These are phyloP conservation scores for Annulohypoxylon truncatum DNA, from an alignment of 2,329 filamentous ascomycete species.

Conservation along the genomic window DNA sequence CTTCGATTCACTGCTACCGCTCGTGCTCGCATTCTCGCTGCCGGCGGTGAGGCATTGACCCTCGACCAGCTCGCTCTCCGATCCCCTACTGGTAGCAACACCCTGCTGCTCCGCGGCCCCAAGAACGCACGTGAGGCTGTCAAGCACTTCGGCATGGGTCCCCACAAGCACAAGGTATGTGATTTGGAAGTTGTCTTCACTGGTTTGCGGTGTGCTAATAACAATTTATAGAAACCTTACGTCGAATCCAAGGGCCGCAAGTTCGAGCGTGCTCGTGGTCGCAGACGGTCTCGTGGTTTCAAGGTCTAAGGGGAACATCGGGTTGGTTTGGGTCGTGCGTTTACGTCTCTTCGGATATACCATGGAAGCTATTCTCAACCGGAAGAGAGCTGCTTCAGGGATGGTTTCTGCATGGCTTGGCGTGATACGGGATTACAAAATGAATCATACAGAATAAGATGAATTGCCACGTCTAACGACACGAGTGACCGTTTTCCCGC, in stretches of 20 bases:
- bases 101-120: conserved; percentile 93
- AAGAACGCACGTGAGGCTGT: conserved; percentile 98
- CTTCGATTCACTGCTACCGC: conserved; percentile 97
- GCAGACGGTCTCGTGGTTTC: conserved; percentile 98
- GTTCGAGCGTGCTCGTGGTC: conserved; percentile 99
- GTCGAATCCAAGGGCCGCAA: conserved; percentile 99
- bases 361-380: conserved; percentile 44
- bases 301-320: conserved; percentile 85
- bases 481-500: conserved; percentile 10
- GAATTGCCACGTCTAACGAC: conserved; percentile 46
- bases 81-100: conserved; percentile 96
- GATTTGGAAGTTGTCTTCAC: too few relatives aligned
- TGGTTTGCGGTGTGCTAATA: conserved; percentile 16
- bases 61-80: conserved; percentile 97
- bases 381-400: conserved; percentile 49
- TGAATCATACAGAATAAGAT: conserved; percentile 51
- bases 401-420: conserved; percentile 56
- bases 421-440: conserved; percentile 61
- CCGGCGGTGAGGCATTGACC: conserved; percentile 94
- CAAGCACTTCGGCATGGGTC: conserved; percentile 99
- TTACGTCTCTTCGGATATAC: conserved; percentile 49
- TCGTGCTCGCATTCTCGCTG: conserved; percentile 90
- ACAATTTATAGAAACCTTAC: conserved; percentile 81
- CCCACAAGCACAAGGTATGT: conserved; percentile 94
- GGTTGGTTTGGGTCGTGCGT: conserved; percentile 47